Evolutionary conservation across 139 green algal species (phyloP).

Genomic region (Volvox africanus): DNA sequence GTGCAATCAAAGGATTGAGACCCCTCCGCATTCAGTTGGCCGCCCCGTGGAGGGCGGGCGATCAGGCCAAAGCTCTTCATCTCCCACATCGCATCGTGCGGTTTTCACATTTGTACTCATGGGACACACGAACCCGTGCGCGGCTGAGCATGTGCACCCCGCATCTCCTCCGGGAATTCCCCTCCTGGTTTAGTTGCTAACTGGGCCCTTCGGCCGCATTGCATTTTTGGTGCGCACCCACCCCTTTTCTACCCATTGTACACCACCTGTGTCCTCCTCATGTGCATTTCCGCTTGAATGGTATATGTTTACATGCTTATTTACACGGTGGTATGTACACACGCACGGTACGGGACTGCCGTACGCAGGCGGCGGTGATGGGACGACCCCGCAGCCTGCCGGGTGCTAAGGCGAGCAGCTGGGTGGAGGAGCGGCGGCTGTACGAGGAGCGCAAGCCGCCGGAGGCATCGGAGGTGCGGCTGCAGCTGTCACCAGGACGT

Average conservation of each 20-base stretch:
- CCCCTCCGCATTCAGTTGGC: neutral
- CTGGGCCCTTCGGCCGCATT: neutral
- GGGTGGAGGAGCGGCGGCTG: constrained; percentile 22
- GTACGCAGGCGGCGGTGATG: constrained; percentile 21
- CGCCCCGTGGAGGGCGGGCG: too few relatives aligned
- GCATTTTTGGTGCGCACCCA: neutral
- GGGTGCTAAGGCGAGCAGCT: constrained; percentile 16
- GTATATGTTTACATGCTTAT: too few relatives aligned
- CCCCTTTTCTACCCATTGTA: neutral
- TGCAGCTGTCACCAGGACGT: neutral
- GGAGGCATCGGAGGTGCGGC: constrained; percentile 17
- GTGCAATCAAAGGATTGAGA: neutral
- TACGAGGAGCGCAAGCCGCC: constrained; percentile 20
- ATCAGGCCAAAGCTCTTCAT: neutral
- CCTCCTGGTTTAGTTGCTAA: neutral
- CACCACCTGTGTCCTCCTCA: neutral
- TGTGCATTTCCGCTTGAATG: neutral
- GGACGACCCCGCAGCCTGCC: neutral
- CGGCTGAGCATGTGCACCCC: neutral
- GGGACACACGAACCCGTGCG: neutral
- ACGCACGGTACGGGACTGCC: too few relatives aligned
- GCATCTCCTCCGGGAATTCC: neutral
- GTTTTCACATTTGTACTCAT: neutral
- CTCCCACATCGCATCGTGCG: neutral
- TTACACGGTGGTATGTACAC: too few relatives aligned